Evolutionary conservation across 441 rosid genomes (phyloP), one percentile per base, ranked within the genome.

Genomic region (Lepidium campestre): DNA sequence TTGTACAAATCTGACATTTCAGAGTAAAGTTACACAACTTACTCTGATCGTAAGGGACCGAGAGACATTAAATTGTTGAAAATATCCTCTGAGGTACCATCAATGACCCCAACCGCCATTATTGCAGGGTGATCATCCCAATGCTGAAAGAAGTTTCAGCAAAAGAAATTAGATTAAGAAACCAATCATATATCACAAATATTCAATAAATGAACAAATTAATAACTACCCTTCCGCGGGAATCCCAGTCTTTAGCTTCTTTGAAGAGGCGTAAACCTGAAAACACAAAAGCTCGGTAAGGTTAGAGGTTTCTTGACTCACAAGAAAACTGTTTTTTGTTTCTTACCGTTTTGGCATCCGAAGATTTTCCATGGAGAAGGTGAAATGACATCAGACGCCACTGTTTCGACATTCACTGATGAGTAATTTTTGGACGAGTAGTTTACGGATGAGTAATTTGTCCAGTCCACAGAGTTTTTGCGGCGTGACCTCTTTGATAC

Each of bases 301-400:
- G 20, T 64, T 10, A 45, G 6, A 1, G 42, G 32, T 40, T 62
- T 62, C 61, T 42, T 66, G 63, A 31, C 4, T 15, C 19, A 6
- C 34, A 47, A 23, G 20, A 50, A 55, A 71, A 29, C 32, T 6
- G 31, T 6, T 6, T 13, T 11, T 2, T 66, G 13, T 57, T 9
- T 62, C 75, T 76, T 82, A 85, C 98, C 98, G 75, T 91, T 94
- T 72, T 83, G 93, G 77, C 98, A 91, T 50, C 98, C 99, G 44
- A 94, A 91, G 17, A 94, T 90, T 79, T 86, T 94, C 99, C 97
- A 94, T 12, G 91, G 87, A 20, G 98, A 94, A 55, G 99, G 93
- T 45, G 91, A 91, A 65, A 88, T 78, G 37, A 91, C 96, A 81
- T 94, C 98, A 66, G 88, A 73, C 35, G 85, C 79, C 77, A 74